Conservation (phyloP, 2,329 filamentous ascomycete species). For the Pseudogymnoascus sp. region DNA sequence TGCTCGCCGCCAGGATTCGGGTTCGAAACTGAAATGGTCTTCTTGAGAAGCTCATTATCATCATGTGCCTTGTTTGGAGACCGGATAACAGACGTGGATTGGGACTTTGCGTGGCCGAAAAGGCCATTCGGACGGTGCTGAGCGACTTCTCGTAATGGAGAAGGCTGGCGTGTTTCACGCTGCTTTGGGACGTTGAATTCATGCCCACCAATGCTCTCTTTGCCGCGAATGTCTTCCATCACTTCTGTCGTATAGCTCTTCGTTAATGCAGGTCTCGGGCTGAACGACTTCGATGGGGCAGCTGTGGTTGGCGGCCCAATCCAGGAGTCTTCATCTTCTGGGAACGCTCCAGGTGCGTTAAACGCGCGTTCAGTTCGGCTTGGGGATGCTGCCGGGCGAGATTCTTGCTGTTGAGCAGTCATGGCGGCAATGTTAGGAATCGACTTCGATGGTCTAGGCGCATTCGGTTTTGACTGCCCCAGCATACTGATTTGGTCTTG, state of each 20-base stretch:
- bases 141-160: constrained; percentile 24
- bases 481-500: constrained; percentile 84
- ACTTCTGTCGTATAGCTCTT: constrained; percentile 58
- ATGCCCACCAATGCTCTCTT: constrained; percentile 40
- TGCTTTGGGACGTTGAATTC: constrained; percentile 40
- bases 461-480: constrained; percentile 43
- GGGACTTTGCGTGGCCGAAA: constrained; percentile 52
- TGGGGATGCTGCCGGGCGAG: constrained; percentile 17
- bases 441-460: constrained; percentile 28
- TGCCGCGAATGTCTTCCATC: constrained; percentile 49
- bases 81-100: constrained; percentile 52
- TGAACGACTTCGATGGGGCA: constrained; percentile 31
- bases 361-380: constrained; percentile 14
- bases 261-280: constrained; percentile 44
- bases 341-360: constrained; percentile 52
- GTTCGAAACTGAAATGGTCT: constrained; percentile 46
- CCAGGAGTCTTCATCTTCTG: constrained; percentile 56
- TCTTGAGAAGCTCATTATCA: constrained; percentile 41
- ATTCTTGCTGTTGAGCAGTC: constrained; percentile 16
- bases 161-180: constrained; percentile 28
- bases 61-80: constrained; percentile 38
- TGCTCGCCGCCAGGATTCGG: constrained; percentile 16
- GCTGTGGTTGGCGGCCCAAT: constrained; percentile 40
- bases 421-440: constrained; percentile 20
- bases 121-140: constrained; percentile 26